phyloP scores from a whole-genome alignment of 169 alveolate species.

The Plasmodium ovale region DNA sequence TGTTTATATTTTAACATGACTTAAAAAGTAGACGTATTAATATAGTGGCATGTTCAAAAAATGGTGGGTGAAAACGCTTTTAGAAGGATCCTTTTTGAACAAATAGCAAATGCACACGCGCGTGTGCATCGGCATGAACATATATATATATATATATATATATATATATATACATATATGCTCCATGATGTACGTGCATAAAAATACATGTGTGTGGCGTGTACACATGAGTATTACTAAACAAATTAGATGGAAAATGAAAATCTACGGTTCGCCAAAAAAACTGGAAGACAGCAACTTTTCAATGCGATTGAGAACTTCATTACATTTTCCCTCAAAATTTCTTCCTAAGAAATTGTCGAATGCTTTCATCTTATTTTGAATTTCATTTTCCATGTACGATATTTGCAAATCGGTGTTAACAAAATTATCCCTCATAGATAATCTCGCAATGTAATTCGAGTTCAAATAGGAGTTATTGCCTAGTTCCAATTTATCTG shows the following conservation, averaged over 20 bases:
- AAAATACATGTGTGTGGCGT: neutral
- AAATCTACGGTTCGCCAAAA: conserved; percentile 21
- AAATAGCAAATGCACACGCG: neutral
- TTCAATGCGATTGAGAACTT: conserved; percentile 60
- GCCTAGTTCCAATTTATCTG: conserved; percentile 1
- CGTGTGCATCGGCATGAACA: neutral
- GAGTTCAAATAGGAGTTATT: neutral
- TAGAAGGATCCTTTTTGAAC: neutral
- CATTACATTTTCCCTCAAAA: conserved; percentile 57
- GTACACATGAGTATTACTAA: neutral
- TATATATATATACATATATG: neutral
- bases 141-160: neutral
- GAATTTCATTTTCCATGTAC: conserved; percentile 72
- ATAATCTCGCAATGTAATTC: conserved; percentile 40
- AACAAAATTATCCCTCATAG: conserved; percentile 51
- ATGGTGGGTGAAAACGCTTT: too few species aligned
- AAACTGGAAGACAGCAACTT: conserved; percentile 45
- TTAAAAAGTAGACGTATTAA: neutral
- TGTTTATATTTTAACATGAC: neutral
- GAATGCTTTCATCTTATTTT: conserved; percentile 54
- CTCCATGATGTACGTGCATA: neutral
- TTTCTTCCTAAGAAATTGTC: conserved; percentile 22
- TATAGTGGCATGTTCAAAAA: neutral
- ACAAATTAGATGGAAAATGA: neutral
- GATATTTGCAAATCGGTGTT: conserved; percentile 72